These are phyloP conservation scores for Boeremia exigua DNA, from an alignment of 2,329 filamentous ascomycete species.

Conservation along the genomic window DNA sequence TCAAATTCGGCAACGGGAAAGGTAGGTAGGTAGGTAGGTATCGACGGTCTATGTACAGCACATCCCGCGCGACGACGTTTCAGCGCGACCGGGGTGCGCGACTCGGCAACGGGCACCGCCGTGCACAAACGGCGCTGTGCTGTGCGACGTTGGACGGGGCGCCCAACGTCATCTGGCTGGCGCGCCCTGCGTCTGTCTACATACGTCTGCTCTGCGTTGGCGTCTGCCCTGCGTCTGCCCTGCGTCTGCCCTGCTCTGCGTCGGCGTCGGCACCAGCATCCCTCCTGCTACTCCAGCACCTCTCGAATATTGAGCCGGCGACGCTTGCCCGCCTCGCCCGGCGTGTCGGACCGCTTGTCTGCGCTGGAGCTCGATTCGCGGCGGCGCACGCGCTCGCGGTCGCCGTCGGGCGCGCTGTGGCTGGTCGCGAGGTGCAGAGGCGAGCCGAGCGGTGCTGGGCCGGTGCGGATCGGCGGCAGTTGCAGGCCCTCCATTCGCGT, in stretches of 20 bases:
- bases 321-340: constrained; percentile 43
- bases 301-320: constrained; percentile 46
- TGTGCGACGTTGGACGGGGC: constrained; percentile 10
- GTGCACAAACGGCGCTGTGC: constrained; percentile 3
- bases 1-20: constrained; percentile 5
- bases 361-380: constrained; percentile 37
- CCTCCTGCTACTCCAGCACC: constrained; percentile 37
- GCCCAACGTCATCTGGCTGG: constrained; percentile 1
- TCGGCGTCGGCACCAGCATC: too few species aligned
- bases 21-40: too few species aligned
- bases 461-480: constrained; percentile 45
- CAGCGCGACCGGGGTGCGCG: constrained; percentile 5
- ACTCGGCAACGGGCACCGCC: constrained; percentile 5
- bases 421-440: constrained; percentile 34
- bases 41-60: too few species aligned
- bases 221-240: not conserved
- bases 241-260: not conserved
- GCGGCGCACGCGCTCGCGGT: constrained; percentile 34
- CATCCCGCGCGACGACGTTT: too few species aligned
- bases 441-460: constrained; percentile 39
- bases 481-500: constrained; percentile 42
- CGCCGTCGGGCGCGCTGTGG: constrained; percentile 25
- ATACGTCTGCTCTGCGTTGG: not conserved
- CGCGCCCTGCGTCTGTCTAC: not conserved
- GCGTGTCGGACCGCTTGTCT: constrained; percentile 38